A percentile compares a stretch with the other conserved stretches of the same genome.
These are phyloP conservation scores for Podila horticola DNA, from an alignment of 192 early-diverging fungal genomes.

Conservation along the genomic window DNA sequence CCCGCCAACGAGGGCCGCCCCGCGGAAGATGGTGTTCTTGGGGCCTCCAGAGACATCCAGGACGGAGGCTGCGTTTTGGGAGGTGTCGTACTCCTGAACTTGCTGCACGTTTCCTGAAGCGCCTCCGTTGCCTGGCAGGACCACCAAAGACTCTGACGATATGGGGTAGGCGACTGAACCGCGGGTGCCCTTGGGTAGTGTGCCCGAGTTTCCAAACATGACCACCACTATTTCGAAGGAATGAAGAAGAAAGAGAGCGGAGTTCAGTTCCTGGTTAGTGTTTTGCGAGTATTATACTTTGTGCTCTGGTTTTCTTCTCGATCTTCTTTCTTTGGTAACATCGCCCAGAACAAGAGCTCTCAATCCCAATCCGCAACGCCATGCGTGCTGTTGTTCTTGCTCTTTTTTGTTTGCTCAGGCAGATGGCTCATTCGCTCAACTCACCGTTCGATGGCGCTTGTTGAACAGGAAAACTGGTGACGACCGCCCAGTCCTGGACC, in stretches of 20 bases:
- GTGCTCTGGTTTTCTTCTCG: neutral
- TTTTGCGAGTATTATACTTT: no score
- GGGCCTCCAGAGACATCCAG: slow-evolving; percentile 13
- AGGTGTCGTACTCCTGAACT: slow-evolving; percentile 9
- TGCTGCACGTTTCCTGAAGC: slow-evolving; percentile 13
- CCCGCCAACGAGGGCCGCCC: slow-evolving; percentile 19
- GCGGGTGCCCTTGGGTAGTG: slow-evolving; percentile 13
- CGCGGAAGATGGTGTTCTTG: slow-evolving; percentile 37
- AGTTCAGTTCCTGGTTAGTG: neutral
- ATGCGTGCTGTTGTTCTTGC: no score
- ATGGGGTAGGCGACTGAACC: slow-evolving; percentile 32
- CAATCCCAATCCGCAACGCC: neutral
- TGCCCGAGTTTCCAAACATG: slow-evolving; percentile 48
- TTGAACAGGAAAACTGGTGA: slow-evolving; percentile 45
- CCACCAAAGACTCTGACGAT: neutral
- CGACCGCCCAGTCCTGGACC: slow-evolving; percentile 31
- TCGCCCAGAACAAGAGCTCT: neutral
- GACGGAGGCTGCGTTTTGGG: neutral
- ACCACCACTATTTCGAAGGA: slow-evolving; percentile 25
- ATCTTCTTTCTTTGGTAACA: neutral
- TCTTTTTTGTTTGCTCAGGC: no score
- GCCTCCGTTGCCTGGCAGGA: slow-evolving; percentile 43
- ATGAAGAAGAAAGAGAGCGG: neutral
- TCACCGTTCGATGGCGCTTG: slow-evolving; percentile 43
- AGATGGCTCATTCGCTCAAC: neutral